phyloP scores from a whole-genome alignment of 148 eudicot species.

The Rhododendron ferrugineum region DNA sequence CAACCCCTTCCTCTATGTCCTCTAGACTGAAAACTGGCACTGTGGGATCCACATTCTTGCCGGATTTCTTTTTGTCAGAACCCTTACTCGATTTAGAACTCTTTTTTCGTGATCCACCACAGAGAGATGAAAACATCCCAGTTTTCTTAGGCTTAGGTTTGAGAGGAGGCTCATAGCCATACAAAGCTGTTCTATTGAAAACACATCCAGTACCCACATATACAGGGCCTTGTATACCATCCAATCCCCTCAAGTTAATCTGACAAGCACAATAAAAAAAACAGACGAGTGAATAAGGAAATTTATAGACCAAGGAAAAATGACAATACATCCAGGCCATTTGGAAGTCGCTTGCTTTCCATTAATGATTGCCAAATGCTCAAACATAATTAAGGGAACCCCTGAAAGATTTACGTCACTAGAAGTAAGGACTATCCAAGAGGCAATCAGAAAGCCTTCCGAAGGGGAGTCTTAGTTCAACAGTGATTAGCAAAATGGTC shows the following conservation, averaged over 20 bases:
- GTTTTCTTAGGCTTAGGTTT: constrained; percentile 62
- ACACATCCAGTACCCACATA: constrained; percentile 93
- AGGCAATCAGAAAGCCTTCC: neutral
- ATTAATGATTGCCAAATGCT: neutral
- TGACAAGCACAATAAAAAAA: constrained; percentile 18
- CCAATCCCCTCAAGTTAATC: constrained; percentile 93
- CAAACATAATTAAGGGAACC: neutral
- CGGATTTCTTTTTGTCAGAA: constrained; percentile 64
- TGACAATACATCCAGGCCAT: neutral
- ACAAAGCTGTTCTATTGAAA: constrained; percentile 81
- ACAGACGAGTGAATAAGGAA: neutral
- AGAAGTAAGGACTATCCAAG: neutral
- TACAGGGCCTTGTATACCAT: constrained; percentile 94
- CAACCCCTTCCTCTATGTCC: constrained; percentile 81
- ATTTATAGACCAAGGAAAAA: neutral
- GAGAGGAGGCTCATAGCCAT: constrained; percentile 84
- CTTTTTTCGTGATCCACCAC: constrained; percentile 52
- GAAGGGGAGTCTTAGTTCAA: neutral
- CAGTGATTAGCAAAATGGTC: neutral
- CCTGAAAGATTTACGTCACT: neutral
- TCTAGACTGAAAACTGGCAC: constrained; percentile 72
- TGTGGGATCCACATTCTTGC: constrained; percentile 66
- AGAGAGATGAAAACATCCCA: constrained; percentile 49
- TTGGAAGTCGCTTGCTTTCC: neutral
- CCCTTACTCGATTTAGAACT: constrained; percentile 57